These are phyloP conservation scores for Fraxinus paxiana DNA, from an alignment of 305 asterid species.

Conservation along the genomic window DNA sequence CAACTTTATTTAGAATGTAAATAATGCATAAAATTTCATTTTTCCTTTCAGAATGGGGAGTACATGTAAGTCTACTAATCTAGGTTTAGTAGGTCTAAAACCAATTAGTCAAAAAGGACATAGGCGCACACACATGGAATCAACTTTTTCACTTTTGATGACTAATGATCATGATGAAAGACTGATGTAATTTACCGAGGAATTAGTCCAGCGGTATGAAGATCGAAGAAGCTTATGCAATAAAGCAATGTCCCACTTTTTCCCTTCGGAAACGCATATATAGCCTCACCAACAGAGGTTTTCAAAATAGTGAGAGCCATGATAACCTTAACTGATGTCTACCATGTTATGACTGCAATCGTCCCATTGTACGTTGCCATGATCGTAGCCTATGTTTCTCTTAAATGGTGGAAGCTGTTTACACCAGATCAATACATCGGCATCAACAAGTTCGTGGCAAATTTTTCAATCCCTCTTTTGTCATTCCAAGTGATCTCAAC, in stretches of 20 bases:
- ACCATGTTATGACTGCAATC: constrained; percentile 58
- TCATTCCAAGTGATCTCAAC: constrained; percentile 73
- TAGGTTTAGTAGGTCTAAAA: constrained; percentile 38
- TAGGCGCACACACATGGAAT: constrained; percentile 40
- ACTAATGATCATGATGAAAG: constrained; percentile 18
- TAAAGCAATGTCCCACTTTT: constrained; percentile 35
- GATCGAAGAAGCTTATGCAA: constrained; percentile 36
- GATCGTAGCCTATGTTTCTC: constrained; percentile 60
- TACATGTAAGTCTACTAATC: constrained; percentile 30
- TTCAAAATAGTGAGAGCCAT: constrained; percentile 35
- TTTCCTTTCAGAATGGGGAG: constrained; percentile 29
- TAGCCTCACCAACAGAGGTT: constrained; percentile 28
- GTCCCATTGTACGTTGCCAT: constrained; percentile 69
- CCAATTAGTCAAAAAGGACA: constrained; percentile 27
- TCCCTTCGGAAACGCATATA: constrained; percentile 42
- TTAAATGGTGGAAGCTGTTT: constrained; percentile 69
- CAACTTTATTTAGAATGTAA: constrained; percentile 7
- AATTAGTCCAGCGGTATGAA: constrained; percentile 28
- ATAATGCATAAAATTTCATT: constrained; percentile 20
- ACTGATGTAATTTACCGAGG: constrained; percentile 21
- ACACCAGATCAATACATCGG: constrained; percentile 77
- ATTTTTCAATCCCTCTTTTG: constrained; percentile 72
- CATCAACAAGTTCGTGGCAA: constrained; percentile 84
- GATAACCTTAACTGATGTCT: constrained; percentile 52
- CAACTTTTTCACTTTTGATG: constrained; percentile 35